phyloP scores from a whole-genome alignment of 2,329 filamentous ascomycete genomes.

The Fusarium euwallaceae region DNA sequence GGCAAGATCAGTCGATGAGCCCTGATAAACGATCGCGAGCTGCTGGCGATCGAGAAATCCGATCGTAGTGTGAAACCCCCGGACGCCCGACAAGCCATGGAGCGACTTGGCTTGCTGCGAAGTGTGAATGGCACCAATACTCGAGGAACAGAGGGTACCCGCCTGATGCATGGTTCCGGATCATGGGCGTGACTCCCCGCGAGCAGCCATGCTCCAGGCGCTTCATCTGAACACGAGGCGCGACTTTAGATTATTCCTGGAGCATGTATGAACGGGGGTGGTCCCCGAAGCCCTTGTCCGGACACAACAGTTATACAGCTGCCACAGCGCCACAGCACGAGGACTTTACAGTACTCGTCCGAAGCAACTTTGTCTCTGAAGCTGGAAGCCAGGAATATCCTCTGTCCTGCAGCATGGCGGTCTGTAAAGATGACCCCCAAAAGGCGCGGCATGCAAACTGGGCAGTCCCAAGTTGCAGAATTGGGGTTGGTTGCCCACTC shows the following conservation, averaged over 20 bases:
- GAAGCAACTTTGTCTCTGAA: neutral
- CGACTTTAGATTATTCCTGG: slow-evolving; percentile 25
- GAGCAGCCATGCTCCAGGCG: slow-evolving; percentile 15
- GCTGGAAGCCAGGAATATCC: neutral
- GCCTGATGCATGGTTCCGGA: slow-evolving; percentile 27
- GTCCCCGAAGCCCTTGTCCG: slow-evolving; percentile 19
- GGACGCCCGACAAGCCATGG: slow-evolving; percentile 8
- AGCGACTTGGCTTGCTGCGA: neutral
- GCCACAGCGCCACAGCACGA: slow-evolving; percentile 6
- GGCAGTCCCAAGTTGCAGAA: slow-evolving; percentile 6
- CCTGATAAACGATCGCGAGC: slow-evolving; percentile 12
- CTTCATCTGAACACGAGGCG: slow-evolving; percentile 40
- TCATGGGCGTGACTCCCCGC: slow-evolving; percentile 21
- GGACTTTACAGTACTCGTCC: neutral
- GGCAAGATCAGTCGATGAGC: slow-evolving; percentile 4
- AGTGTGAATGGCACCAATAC: slow-evolving; percentile 5
- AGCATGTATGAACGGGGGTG: slow-evolving; percentile 1
- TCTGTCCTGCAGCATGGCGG: slow-evolving; percentile 4
- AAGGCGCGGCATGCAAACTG: neutral
- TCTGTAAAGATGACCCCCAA: neutral
- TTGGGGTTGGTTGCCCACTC: neutral
- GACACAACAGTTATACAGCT: slow-evolving; percentile 13
- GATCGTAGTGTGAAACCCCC: neutral
- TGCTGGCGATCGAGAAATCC: neutral
- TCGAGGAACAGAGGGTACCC: slow-evolving; percentile 5